Percentiles rank a stretch among this genome's conserved stretches.
These are phyloP conservation scores for Solanum chmielewskii DNA, from an alignment of 257 asterid species.

Conservation along the genomic window DNA sequence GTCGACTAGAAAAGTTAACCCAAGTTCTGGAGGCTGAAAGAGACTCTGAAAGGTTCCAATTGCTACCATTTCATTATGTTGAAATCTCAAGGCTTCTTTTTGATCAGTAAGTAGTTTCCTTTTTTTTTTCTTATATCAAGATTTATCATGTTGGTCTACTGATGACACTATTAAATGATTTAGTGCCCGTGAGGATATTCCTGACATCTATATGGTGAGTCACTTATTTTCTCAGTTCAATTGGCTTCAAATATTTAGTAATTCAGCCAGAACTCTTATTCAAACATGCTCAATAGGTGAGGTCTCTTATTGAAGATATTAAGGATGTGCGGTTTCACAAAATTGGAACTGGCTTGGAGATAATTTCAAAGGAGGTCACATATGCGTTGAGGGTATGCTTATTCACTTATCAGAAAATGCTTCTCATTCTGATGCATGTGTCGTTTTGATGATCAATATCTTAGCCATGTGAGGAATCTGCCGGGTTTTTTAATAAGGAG, in stretches of 20 bases:
- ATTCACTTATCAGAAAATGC: background rate
- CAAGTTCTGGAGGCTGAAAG: conserved; percentile 86
- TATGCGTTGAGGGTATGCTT: conserved; percentile 57
- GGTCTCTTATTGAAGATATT: conserved; percentile 91
- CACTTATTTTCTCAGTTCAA: background rate
- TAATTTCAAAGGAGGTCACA: conserved; percentile 60
- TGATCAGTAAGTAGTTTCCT: conserved; percentile 54
- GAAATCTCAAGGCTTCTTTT: conserved; percentile 92
- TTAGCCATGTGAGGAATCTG: background rate
- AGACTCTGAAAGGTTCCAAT: conserved; percentile 76
- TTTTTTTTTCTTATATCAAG: background rate
- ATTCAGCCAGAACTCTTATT: conserved; percentile 5
- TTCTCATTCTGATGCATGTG: background rate
- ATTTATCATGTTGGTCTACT: background rate
- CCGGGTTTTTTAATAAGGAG: background rate
- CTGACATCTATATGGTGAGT: conserved; percentile 81
- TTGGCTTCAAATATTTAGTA: background rate
- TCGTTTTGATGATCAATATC: background rate
- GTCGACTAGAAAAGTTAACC: conserved; percentile 54
- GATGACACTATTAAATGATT: conserved; percentile 12
- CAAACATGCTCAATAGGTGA: conserved; percentile 33
- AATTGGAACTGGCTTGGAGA: conserved; percentile 81
- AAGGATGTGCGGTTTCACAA: conserved; percentile 93
- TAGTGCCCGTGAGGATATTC: conserved; percentile 85
- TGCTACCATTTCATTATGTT: conserved; percentile 88